A percentile compares a stretch with the other conserved stretches of the same genome.
These are phyloP conservation scores for Incumbomyces lentus DNA, from an alignment of 2,329 filamentous ascomycete species.

Conservation along the genomic window DNA sequence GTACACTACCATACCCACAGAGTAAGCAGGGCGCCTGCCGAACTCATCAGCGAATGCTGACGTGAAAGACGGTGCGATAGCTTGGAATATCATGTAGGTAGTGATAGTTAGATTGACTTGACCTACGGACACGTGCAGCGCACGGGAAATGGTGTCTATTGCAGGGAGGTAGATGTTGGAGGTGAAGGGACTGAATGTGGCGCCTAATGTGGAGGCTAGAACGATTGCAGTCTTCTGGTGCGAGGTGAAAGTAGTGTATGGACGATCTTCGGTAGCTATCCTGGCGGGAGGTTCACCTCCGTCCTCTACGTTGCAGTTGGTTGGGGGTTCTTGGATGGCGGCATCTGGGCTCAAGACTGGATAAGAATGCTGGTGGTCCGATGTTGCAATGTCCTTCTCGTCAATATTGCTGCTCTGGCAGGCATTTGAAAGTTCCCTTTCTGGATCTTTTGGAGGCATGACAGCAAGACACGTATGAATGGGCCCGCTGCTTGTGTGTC, in stretches of 20 bases:
- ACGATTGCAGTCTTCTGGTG: constrained; percentile 37
- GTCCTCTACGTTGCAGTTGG: too few species aligned
- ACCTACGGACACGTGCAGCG: constrained; percentile 12
- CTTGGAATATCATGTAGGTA: constrained; percentile 39
- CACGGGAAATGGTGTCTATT: constrained; percentile 28
- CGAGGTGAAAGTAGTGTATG: constrained; percentile 11
- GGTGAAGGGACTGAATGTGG: constrained; percentile 44
- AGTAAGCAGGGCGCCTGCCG: constrained; percentile 41
- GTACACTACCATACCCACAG: constrained; percentile 36
- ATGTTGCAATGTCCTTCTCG: too few species aligned
- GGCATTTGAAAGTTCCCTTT: too few species aligned
- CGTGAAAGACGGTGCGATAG: constrained; percentile 41
- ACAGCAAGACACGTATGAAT: too few species aligned
- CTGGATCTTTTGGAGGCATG: too few species aligned
- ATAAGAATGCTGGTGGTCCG: too few species aligned
- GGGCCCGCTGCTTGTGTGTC: too few species aligned
- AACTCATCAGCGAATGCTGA: constrained; percentile 41
- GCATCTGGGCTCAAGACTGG: too few species aligned
- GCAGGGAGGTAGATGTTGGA: constrained; percentile 44
- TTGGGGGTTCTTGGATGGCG: too few species aligned
- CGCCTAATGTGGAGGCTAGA: constrained; percentile 42
- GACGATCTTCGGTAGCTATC: background rate
- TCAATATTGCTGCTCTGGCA: too few species aligned
- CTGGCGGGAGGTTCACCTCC: too few species aligned
- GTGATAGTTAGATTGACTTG: constrained; percentile 24